Percentiles rank a stretch among this genome's conserved stretches.
phyloP scores from a whole-genome alignment of 2,329 filamentous ascomycete species.

The Paramyrothecium roridum region DNA sequence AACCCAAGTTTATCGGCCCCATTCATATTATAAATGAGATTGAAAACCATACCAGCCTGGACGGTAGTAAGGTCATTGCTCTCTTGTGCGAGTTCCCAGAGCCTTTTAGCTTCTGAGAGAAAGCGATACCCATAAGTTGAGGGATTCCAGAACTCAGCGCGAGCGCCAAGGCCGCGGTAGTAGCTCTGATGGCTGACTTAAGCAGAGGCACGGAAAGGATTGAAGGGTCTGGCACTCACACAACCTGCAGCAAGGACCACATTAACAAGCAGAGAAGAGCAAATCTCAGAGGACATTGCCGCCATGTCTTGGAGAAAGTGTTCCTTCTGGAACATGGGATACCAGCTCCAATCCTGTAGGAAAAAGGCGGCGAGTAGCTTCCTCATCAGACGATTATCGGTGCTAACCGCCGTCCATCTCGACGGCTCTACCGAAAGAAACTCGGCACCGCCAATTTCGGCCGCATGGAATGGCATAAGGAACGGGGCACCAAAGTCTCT shows the following conservation, averaged over 20 bases:
- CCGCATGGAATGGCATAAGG: conserved; percentile 33
- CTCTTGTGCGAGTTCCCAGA: conserved; percentile 24
- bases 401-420: conserved; percentile 31
- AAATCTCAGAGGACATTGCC: conserved; percentile 23
- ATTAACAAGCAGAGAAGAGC: conserved; percentile 37
- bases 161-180: too few species aligned
- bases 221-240: neutral
- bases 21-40: neutral
- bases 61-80: conserved; percentile 20
- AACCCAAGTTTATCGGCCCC: neutral
- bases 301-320: conserved; percentile 35
- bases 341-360: conserved; percentile 31
- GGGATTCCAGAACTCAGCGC: conserved; percentile 23
- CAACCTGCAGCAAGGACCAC: conserved; percentile 6
- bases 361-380: conserved; percentile 22
- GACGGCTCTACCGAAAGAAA: conserved; percentile 25
- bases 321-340: conserved; percentile 33
- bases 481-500: conserved; percentile 11
- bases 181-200: neutral
- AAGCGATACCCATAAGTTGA: conserved; percentile 23
- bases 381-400: conserved; percentile 31
- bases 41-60: conserved; percentile 22
- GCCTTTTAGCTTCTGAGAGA: conserved; percentile 25
- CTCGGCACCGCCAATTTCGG: conserved; percentile 26
- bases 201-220: neutral